A percentile compares a stretch with the other conserved stretches of the same genome.
Evolutionary conservation across 495 filamentous ascomycete species (phyloP).

Genomic region (Symbiotaphrina buchneri): DNA sequence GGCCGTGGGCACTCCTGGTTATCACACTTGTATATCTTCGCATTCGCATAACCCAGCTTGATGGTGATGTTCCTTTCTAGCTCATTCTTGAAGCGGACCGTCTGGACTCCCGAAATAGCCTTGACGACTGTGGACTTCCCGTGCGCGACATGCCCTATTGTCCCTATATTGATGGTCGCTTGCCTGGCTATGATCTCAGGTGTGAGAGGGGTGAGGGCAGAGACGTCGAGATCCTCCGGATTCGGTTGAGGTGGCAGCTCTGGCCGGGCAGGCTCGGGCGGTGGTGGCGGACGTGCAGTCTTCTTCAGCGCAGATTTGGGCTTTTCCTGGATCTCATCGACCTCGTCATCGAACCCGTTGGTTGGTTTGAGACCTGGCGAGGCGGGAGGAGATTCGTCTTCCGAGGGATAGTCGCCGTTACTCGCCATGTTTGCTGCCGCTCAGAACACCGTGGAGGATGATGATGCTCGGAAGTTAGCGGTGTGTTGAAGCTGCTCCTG

Average conservation of each 20-base stretch:
- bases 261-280: constrained; percentile 42
- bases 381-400: constrained; percentile 2
- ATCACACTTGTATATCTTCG: constrained; percentile 98
- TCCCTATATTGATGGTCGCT: constrained; percentile 97
- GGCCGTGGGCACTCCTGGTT: constrained; percentile 76
- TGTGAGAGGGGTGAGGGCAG: constrained; percentile 56
- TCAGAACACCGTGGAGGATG: neutral
- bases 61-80: constrained; percentile 97
- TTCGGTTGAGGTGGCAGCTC: constrained; percentile 54
- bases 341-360: constrained; percentile 35
- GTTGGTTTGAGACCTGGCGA: constrained; percentile 13
- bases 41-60: constrained; percentile 98
- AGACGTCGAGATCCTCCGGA: constrained; percentile 61
- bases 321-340: constrained; percentile 33
- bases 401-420: constrained; percentile 1
- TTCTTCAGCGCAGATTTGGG: constrained; percentile 55
- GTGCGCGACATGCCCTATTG: constrained; percentile 96
- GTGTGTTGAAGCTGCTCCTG: too few relatives aligned
- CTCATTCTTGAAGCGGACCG: constrained; percentile 98
- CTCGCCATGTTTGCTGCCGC: constrained; percentile 3
- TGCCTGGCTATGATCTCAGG: constrained; percentile 94
- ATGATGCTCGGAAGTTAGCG: neutral
- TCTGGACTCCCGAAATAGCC: constrained; percentile 96
- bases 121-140: constrained; percentile 97
- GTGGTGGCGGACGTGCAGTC: constrained; percentile 17